Evolutionary conservation across 2,329 filamentous ascomycete genomes (phyloP).

Genomic region (Daldinia sp.): DNA sequence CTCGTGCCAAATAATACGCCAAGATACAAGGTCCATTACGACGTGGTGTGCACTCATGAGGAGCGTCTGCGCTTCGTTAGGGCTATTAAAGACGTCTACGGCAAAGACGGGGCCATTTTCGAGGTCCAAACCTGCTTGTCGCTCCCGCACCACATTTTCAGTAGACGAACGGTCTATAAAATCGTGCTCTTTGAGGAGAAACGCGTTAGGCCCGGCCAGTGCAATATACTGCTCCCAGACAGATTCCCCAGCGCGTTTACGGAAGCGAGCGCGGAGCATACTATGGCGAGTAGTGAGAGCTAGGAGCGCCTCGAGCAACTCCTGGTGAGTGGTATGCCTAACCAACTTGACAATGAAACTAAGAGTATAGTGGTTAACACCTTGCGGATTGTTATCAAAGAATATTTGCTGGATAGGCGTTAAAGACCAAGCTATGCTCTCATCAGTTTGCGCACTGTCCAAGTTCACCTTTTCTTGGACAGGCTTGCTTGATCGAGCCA

Average conservation of each 20-base stretch:
- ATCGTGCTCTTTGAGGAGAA: background rate
- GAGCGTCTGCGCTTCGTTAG: background rate
- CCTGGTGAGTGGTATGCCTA: background rate
- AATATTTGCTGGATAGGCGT: background rate
- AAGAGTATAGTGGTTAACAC: background rate
- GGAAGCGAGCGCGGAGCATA: background rate
- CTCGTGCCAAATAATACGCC: conserved; percentile 18
- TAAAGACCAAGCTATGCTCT: background rate
- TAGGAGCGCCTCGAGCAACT: background rate
- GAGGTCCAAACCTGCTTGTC: conserved; percentile 1
- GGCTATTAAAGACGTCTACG: conserved; percentile 2
- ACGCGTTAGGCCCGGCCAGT: background rate
- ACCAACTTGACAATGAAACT: background rate
- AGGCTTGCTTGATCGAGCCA: conserved; percentile 11
- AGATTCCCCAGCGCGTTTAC: background rate
- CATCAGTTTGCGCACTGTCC: background rate
- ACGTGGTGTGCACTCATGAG: conserved; percentile 18
- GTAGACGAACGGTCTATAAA: background rate
- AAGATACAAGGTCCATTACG: conserved; percentile 24
- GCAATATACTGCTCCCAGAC: conserved; percentile 11
- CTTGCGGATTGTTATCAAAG: background rate
- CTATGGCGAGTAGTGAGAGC: background rate
- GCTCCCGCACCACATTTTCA: background rate
- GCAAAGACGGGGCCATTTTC: conserved; percentile 14
- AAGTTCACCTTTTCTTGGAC: background rate